Evolutionary conservation across 2,329 filamentous ascomycete species (phyloP).

Genomic region (Colletotrichum sp.): DNA sequence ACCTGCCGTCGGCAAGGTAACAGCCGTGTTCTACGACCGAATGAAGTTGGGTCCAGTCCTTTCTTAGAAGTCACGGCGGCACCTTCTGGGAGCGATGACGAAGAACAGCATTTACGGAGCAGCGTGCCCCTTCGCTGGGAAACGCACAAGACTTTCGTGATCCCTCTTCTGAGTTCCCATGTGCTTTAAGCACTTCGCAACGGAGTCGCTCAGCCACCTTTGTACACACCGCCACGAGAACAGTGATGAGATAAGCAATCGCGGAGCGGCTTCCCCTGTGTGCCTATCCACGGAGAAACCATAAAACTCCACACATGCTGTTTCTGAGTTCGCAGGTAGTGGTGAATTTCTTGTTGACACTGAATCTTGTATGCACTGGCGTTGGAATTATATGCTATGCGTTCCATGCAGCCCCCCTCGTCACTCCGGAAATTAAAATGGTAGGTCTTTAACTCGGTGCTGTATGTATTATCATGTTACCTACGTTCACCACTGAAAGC

Average conservation of each 20-base stretch:
- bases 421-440: not conserved
- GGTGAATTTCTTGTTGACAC: fast-evolving
- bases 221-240: not conserved
- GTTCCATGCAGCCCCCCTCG: not conserved
- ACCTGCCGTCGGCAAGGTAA: not conserved
- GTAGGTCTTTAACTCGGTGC: fast-evolving
- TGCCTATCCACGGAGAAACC: not conserved
- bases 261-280: not conserved
- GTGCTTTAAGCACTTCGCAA: not conserved
- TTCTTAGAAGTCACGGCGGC: not conserved
- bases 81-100: not conserved
- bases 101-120: not conserved
- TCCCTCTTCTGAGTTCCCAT: not conserved
- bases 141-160: not conserved
- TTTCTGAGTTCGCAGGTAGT: not conserved
- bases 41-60: not conserved
- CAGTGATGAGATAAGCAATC: not conserved
- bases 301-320: not conserved
- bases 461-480: fast-evolving
- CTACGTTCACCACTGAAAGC: conserved; percentile 42
- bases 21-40: fast-evolving
- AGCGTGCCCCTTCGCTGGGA: not conserved
- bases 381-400: not conserved
- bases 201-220: not conserved
- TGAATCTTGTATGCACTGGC: no score